phyloP scores from a whole-genome alignment of 768 basidiomycete genomes.

The Exsudoporus frostii region DNA sequence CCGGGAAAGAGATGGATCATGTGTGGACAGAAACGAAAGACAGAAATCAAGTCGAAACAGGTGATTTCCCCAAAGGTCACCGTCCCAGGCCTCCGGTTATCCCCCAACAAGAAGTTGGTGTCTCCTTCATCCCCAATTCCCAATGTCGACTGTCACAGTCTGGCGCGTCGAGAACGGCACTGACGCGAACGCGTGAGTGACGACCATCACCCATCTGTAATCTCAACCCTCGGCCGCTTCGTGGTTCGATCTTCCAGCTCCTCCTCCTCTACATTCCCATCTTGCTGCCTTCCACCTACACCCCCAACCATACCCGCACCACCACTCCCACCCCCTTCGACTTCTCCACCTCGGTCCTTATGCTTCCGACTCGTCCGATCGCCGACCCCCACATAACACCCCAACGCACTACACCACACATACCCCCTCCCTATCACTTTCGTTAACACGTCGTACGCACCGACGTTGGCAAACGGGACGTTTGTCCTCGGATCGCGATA shows the following conservation, averaged over 20 bases:
- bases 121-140: no score
- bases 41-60: no score
- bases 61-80: no score
- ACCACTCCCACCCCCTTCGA: neutral
- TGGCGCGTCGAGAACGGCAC: no score
- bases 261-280: neutral
- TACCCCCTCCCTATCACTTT: constrained; percentile 63
- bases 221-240: neutral
- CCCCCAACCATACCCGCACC: neutral
- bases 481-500: constrained; percentile 81
- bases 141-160: no score
- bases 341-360: neutral
- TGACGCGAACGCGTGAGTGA: no score
- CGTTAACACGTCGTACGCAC: constrained; percentile 64
- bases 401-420: constrained; percentile 52
- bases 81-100: no score
- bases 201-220: neutral
- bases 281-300: neutral
- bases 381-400: constrained; percentile 38
- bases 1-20: no score
- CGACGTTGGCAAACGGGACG: constrained; percentile 71
- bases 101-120: no score
- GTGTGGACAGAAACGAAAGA: no score
- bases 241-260: neutral
- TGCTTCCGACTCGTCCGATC: neutral